These are phyloP conservation scores for Rhypophila decipiens DNA, from an alignment of 495 filamentous ascomycete species.

Conservation along the genomic window DNA sequence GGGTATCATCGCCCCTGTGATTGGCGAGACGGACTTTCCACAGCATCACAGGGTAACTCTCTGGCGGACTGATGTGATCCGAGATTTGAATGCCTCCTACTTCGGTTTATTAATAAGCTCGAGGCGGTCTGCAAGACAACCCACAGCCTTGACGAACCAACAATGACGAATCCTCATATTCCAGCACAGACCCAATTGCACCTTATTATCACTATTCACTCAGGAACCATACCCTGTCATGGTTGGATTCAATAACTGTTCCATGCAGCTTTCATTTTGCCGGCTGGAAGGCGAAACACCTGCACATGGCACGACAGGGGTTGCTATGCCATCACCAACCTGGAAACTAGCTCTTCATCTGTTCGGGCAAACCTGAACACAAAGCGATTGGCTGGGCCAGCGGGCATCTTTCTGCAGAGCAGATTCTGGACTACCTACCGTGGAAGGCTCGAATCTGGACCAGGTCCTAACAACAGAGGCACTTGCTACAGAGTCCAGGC, in stretches of 20 bases:
- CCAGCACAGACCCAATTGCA: conserved; percentile 7
- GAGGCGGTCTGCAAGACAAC: not conserved
- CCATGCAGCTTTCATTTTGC: conserved; percentile 21
- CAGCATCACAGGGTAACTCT: not conserved
- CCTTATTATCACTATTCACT: not conserved
- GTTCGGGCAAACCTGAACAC: conserved; percentile 11
- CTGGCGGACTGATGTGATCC: conserved; percentile 4
- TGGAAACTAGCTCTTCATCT: not conserved
- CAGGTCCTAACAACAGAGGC: not conserved
- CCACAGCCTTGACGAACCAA: conserved; percentile 1
- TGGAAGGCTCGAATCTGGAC: not conserved
- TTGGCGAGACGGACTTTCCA: not conserved
- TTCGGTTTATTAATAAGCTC: not conserved
- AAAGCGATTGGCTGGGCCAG: conserved; percentile 1
- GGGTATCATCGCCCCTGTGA: not conserved
- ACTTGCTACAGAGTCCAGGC: too few species aligned
- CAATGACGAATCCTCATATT: conserved; percentile 11
- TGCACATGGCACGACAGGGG: conserved; percentile 26
- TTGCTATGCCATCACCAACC: conserved; percentile 5
- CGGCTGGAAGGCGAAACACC: conserved; percentile 22
- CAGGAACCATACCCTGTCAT: conserved; percentile 13
- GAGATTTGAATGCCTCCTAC: not conserved
- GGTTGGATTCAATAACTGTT: conserved; percentile 6
- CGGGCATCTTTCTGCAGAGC: not conserved
- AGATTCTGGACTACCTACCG: not conserved